Evolutionary conservation across 345 rosid species (phyloP), one percentile per base, ranked within the genome.

Genomic region (Cardamine occulta): DNA sequence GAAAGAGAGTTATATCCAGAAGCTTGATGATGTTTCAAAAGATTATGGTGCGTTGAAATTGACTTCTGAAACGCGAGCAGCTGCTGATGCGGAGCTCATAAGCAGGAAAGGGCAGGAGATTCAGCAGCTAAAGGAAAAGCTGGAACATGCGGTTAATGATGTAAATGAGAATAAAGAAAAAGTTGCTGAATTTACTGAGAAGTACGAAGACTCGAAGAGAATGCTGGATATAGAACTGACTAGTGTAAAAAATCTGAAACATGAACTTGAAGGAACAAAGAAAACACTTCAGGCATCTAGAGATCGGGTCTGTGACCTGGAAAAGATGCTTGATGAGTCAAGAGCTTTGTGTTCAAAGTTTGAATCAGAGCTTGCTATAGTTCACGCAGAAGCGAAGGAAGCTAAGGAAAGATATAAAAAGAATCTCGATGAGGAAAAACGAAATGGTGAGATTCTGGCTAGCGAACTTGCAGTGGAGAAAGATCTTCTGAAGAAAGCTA

Each of bases 271-370:
- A 68, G 73, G 63, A 34, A 74, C 82, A 54, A 77, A 71, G 80
- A 87, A 87, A 77, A 68, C 81, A 67, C 87, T 89, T 49, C 78
- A 55, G 49, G 85, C 83, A 81, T 83, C 82, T 13, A 82, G 70
- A 78, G 84, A 68, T 40, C 88, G 84, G 74, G 87, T 82, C 67
- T 86, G 87, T 72, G 87, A 78, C 76, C 83, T 92, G 72, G 86
- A 54, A 42, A 79, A 77, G 57, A 84, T 79, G 62, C 91, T 92
- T 23, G 68, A 83, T 77, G 79, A 87, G 55, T 86, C 93, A 4
- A 80, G 44, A 79, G 66, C 63, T 48, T 75, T 64, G 59, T 79
- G 84, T 74, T 52, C 78, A 1, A 80, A 87, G 82, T 89, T 95
- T 51, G 89, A 87, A 78, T 82, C 87, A 18, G 93, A 89, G 80